Evolutionary conservation across 1,284 basidiomycete species (phyloP).

Genomic region (Tremellales sp.): DNA sequence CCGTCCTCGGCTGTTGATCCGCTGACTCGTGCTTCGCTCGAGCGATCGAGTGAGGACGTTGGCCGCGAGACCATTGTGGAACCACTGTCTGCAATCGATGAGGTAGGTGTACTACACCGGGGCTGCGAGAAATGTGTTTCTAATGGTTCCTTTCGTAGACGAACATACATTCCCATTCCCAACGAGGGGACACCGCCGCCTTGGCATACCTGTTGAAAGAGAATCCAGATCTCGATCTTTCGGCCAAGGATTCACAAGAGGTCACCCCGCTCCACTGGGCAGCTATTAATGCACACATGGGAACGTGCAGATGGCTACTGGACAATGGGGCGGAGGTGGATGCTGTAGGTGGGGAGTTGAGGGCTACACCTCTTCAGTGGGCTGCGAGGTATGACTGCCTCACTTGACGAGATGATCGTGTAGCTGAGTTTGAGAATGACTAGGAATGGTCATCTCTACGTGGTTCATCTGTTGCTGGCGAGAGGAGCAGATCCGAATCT

Average conservation of each 20-base stretch:
- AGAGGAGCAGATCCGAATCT: conserved; percentile 90
- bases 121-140: not conserved
- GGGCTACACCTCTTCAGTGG: conserved; percentile 98
- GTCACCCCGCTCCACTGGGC: conserved; percentile 98
- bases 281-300: conserved; percentile 55
- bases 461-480: conserved; percentile 83
- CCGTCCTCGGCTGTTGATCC: too few species aligned
- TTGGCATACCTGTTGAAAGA: conserved; percentile 69
- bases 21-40: conserved; percentile 6
- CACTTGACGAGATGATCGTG: not conserved
- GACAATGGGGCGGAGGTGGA: conserved; percentile 95
- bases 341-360: conserved; percentile 86
- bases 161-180: conserved; percentile 74
- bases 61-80: conserved; percentile 34
- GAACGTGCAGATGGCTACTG: conserved; percentile 59
- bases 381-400: conserved; percentile 60
- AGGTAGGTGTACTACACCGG: too few species aligned
- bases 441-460: conserved; percentile 87
- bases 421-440: not conserved
- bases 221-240: conserved; percentile 63
- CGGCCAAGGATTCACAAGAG: conserved; percentile 81
- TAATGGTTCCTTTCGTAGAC: not conserved
- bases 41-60: conserved; percentile 25
- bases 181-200: conserved; percentile 73
- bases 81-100: conserved; percentile 3